Evolutionary conservation across 1,284 basidiomycete species (phyloP).

Genomic region (Microbotryum violaceum): DNA sequence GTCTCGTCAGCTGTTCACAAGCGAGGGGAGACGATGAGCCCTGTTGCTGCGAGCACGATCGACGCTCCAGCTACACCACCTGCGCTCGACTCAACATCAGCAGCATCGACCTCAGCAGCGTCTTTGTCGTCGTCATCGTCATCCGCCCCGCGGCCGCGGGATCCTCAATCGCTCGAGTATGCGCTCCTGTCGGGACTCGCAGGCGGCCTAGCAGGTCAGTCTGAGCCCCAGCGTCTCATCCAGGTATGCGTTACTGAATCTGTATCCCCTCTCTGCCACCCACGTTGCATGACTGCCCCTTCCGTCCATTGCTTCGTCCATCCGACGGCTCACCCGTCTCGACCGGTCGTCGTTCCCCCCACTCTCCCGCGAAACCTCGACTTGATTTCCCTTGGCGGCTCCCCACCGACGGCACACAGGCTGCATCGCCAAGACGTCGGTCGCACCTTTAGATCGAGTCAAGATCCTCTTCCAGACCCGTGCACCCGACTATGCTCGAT

Average conservation of each 20-base stretch:
- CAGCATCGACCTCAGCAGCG: not conserved
- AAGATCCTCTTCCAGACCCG: constrained; percentile 99
- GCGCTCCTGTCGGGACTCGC: constrained; percentile 32
- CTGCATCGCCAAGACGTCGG: constrained; percentile 65
- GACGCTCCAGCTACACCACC: too few species aligned
- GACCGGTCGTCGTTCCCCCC: not conserved
- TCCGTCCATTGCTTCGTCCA: too few species aligned
- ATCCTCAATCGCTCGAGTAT: constrained; percentile 18
- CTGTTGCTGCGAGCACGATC: too few species aligned
- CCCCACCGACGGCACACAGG: constrained; percentile 8
- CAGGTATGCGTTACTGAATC: not conserved
- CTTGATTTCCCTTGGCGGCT: not conserved
- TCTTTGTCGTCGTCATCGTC: constrained; percentile 3
- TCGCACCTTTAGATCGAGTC: constrained; percentile 93
- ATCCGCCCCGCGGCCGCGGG: constrained; percentile 1
- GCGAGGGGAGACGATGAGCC: too few species aligned
- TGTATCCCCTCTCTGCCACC: not conserved
- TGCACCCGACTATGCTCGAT: constrained; percentile 89
- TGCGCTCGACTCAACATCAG: not conserved
- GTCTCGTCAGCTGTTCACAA: too few species aligned
- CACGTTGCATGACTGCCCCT: too few species aligned
- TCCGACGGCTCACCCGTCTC: not conserved
- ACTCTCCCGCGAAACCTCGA: too few species aligned
- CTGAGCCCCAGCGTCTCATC: not conserved
- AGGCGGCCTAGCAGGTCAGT: constrained; percentile 34